Evolutionary conservation across 768 basidiomycete species (phyloP).

Genomic region (Hypsizygus marmoreus): DNA sequence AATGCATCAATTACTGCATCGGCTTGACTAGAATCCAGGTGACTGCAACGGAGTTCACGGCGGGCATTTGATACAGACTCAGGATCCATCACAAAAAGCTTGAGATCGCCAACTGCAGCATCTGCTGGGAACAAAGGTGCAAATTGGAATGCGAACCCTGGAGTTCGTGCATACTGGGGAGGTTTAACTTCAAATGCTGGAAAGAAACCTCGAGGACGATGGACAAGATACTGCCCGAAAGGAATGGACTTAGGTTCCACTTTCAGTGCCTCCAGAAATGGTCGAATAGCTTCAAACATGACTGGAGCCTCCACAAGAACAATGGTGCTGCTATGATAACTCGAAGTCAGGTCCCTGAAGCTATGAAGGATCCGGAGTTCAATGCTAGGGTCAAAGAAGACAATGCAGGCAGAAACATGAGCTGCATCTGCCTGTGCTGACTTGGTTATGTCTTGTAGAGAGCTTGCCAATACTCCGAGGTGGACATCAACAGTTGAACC

Average conservation of each 20-base stretch:
- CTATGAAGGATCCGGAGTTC: slow-evolving; percentile 46
- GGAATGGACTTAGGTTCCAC: slow-evolving; percentile 59
- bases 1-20: slow-evolving; percentile 67
- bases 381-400: slow-evolving; percentile 64
- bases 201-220: slow-evolving; percentile 39
- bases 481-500: slow-evolving; percentile 39
- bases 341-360: slow-evolving; percentile 21
- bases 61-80: slow-evolving; percentile 51
- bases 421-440: slow-evolving; percentile 35
- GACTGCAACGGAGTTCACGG: slow-evolving; percentile 47
- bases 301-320: slow-evolving; percentile 63
- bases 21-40: slow-evolving; percentile 70
- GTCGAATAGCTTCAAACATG: slow-evolving; percentile 68
- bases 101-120: slow-evolving; percentile 38
- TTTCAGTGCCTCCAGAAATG: slow-evolving; percentile 65
- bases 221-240: slow-evolving; percentile 55
- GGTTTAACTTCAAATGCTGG: slow-evolving; percentile 39
- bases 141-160: slow-evolving; percentile 59
- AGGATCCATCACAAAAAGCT: slow-evolving; percentile 41
- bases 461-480: slow-evolving; percentile 54
- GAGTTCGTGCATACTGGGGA: slow-evolving; percentile 55
- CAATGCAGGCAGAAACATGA: slow-evolving; percentile 47
- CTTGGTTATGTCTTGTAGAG: slow-evolving; percentile 44
- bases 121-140: slow-evolving; percentile 50
- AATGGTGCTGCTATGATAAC: slow-evolving; percentile 21